These are phyloP conservation scores for Diaporthe sp. DNA, from an alignment of 2,329 filamentous ascomycete genomes.

Conservation along the genomic window DNA sequence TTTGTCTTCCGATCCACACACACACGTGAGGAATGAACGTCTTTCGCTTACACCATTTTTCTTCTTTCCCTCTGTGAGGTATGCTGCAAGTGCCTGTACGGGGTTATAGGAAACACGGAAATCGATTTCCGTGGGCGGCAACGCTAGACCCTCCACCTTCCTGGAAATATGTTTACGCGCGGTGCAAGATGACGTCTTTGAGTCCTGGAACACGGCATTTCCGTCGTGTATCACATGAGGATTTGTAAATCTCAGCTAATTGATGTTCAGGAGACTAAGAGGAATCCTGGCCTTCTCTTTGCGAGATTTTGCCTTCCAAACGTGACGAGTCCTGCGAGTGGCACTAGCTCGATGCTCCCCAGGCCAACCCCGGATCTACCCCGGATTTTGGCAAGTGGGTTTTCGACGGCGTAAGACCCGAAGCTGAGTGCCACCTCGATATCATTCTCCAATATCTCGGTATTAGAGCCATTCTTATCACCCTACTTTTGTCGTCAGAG, in stretches of 20 bases:
- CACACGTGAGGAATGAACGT: too few species aligned
- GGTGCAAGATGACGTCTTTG: slow-evolving; percentile 4
- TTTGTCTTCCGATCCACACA: too few species aligned
- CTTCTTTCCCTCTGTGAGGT: not conserved
- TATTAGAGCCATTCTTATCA: too few species aligned
- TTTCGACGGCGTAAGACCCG: not conserved
- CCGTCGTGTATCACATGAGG: not conserved
- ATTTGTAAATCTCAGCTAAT: not conserved
- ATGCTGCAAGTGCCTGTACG: not conserved
- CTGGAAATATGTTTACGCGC: slow-evolving; percentile 8
- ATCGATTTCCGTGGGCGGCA: not conserved
- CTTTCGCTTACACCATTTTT: not conserved
- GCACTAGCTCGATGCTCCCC: not conserved
- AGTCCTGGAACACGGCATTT: not conserved
- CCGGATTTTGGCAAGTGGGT: not conserved
- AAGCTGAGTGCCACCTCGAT: not conserved
- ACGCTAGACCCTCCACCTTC: not conserved
- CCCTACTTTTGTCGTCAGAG: too few species aligned
- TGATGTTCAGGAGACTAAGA: too few species aligned
- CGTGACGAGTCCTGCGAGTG: too few species aligned
- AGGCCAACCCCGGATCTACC: not conserved
- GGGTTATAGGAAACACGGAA: not conserved
- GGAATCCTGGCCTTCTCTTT: not conserved
- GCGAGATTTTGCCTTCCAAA: not conserved
- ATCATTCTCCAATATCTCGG: fast-evolving